A percentile compares a stretch with the other conserved stretches of the same genome.
Evolutionary conservation across 1,284 basidiomycete species (phyloP).

Genomic region (Sanghuangporus sanghuang): DNA sequence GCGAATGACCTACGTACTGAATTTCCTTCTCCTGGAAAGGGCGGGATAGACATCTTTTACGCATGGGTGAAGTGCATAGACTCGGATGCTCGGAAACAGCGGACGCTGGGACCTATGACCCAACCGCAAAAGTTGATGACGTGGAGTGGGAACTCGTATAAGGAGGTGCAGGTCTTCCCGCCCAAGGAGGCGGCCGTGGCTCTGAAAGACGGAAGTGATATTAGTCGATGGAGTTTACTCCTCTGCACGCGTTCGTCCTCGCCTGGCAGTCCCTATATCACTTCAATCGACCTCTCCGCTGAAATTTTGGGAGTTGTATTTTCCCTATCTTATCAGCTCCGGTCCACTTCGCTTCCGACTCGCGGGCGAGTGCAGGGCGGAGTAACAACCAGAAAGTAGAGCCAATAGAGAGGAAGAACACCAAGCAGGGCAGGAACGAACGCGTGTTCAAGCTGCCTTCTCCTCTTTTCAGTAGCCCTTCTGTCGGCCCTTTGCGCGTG

Average conservation of each 20-base stretch:
- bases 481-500: constrained; percentile 38
- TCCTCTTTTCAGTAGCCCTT: not conserved
- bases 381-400: constrained; percentile 16
- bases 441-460: constrained; percentile 42
- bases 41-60: constrained; percentile 42
- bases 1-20: constrained; percentile 81
- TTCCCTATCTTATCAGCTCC: constrained; percentile 66
- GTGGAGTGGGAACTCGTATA: constrained; percentile 68
- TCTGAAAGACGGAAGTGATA: constrained; percentile 28
- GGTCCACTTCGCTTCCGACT: constrained; percentile 39
- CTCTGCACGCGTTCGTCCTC: constrained; percentile 36
- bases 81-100: not conserved
- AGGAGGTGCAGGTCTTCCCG: constrained; percentile 58
- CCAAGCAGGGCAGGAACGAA: constrained; percentile 70
- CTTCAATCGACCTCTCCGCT: constrained; percentile 14
- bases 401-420: constrained; percentile 20
- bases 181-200: constrained; percentile 38
- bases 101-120: constrained; percentile 9
- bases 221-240: constrained; percentile 60
- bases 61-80: constrained; percentile 26
- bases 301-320: constrained; percentile 27
- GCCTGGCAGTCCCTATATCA: not conserved
- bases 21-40: constrained; percentile 29
- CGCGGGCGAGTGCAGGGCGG: not conserved
- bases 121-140: constrained; percentile 61